Percentiles rank a stretch among this genome's conserved stretches.
Evolutionary conservation across 2,329 filamentous ascomycete genomes (phyloP).

Genomic region (Claviceps humidiphila): DNA sequence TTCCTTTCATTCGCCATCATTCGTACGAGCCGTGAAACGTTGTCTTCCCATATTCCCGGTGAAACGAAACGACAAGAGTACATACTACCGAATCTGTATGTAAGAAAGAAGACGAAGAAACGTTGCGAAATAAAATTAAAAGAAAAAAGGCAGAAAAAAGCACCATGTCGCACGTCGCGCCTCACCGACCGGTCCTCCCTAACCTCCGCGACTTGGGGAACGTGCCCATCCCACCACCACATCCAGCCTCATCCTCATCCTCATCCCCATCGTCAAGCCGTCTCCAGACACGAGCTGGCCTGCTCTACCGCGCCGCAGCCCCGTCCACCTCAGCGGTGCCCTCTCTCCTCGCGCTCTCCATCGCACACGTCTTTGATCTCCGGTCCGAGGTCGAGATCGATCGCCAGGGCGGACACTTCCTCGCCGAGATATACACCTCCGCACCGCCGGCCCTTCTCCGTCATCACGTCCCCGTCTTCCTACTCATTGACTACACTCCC

Average conservation of each 20-base stretch:
- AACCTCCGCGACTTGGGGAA: conserved; percentile 60
- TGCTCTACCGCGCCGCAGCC: conserved; percentile 59
- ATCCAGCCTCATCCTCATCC: conserved; percentile 24
- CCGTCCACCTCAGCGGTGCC: conserved; percentile 38
- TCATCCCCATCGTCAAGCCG: conserved; percentile 25
- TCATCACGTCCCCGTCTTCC: conserved; percentile 53
- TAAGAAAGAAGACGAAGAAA: too few species aligned
- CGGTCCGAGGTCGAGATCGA: conserved; percentile 49
- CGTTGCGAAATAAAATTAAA: neutral
- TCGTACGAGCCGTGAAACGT: neutral
- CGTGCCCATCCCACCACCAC: conserved; percentile 27
- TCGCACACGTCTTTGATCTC: conserved; percentile 56
- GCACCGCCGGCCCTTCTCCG: conserved; percentile 20
- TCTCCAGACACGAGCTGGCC: conserved; percentile 35
- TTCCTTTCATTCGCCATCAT: too few species aligned
- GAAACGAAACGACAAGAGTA: neutral
- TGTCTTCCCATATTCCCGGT: too few species aligned
- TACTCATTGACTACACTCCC: conserved; percentile 45
- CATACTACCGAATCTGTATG: neutral
- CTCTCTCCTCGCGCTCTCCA: conserved; percentile 40
- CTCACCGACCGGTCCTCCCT: conserved; percentile 37
- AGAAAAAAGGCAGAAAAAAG: neutral
- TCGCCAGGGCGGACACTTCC: conserved; percentile 18
- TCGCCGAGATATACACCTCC: conserved; percentile 9
- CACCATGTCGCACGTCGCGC: conserved; percentile 15